Percentiles rank a stretch among this genome's conserved stretches.
Conservation (phyloP, 495 filamentous ascomycete genomes). For the Staphylotrichum tortipilum region DNA sequence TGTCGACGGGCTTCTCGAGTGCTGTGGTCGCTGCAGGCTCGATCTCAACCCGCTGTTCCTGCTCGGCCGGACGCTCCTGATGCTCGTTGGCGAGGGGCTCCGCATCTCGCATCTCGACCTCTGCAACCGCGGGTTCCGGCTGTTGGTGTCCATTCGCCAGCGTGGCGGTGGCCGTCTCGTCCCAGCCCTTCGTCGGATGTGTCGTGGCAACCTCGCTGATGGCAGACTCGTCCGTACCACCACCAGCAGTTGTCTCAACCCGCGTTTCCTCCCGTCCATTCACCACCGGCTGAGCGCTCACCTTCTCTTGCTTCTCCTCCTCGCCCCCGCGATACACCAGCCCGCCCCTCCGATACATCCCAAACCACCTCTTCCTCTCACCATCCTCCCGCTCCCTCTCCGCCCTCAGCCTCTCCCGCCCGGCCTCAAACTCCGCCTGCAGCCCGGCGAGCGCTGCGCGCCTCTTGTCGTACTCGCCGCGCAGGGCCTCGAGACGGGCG, state of each 20-base stretch:
- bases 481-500: slow-evolving; percentile 2
- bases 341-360: not conserved
- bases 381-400: slow-evolving; percentile 10
- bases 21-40: no score
- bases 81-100: not conserved
- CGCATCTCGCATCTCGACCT: not conserved
- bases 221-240: no score
- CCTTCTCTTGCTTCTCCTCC: not conserved
- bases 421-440: not conserved
- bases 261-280: not conserved
- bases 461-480: not conserved
- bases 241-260: not conserved
- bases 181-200: no score
- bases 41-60: not conserved
- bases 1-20: no score
- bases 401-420: not conserved
- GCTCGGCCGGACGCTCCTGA: not conserved
- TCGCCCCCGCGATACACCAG: not conserved
- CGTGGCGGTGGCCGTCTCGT: no score
- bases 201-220: not conserved
- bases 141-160: not conserved
- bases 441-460: not conserved
- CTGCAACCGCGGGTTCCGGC: not conserved
- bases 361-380: slow-evolving; percentile 6
- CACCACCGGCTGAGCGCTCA: not conserved